Percentiles rank a stretch among this genome's conserved stretches.
These are phyloP conservation scores for Nothophaeocryptopus gaeumannii DNA, from an alignment of 2,329 filamentous ascomycete species.

Conservation along the genomic window DNA sequence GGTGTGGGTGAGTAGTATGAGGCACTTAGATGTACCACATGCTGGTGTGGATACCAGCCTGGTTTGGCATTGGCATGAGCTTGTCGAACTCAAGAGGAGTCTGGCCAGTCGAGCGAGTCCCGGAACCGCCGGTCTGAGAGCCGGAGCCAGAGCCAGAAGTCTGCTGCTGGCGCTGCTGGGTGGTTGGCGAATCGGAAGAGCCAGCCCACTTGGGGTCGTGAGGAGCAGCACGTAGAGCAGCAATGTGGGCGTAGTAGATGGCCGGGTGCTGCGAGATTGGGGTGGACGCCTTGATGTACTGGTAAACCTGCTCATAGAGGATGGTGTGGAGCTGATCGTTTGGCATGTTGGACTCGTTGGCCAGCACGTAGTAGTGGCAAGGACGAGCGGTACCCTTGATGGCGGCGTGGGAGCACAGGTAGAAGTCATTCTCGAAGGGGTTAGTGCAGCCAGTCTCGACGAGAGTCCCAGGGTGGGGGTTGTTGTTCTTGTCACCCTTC, in stretches of 20 bases:
- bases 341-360: constrained; percentile 71
- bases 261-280: constrained; percentile 85
- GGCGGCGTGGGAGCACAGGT: constrained; percentile 67
- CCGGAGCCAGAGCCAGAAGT: constrained; percentile 19
- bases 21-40: constrained; percentile 51
- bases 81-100: constrained; percentile 30
- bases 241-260: constrained; percentile 93
- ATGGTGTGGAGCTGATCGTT: constrained; percentile 75
- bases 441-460: constrained; percentile 89
- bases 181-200: constrained; percentile 20
- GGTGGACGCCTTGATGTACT: constrained; percentile 87
- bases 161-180: constrained; percentile 16
- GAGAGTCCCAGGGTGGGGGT: constrained; percentile 80
- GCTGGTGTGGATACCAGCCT: constrained; percentile 38
- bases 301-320: constrained; percentile 93
- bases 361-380: constrained; percentile 77
- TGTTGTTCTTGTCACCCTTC: constrained; percentile 69
- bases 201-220: constrained; percentile 59
- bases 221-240: constrained; percentile 71
- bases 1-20: background rate
- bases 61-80: constrained; percentile 42
- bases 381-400: constrained; percentile 93
- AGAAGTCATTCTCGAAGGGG: constrained; percentile 88
- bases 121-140: constrained; percentile 36
- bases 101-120: constrained; percentile 21